phyloP scores from a whole-genome alignment of 371 early-diverging fungal genomes.

The Apophysomyces elegans region DNA sequence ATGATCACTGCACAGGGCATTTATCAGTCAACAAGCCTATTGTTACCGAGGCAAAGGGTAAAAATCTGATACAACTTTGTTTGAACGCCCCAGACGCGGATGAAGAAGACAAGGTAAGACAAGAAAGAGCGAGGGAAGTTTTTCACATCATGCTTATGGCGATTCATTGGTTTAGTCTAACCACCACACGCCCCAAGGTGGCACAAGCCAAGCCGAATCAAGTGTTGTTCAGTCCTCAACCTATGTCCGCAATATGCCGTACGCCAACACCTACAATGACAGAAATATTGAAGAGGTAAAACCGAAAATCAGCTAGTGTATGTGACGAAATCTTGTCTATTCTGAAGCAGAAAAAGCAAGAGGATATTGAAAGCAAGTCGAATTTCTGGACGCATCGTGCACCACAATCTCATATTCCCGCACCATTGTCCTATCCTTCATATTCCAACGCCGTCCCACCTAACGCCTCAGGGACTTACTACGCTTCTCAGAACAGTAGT shows the following conservation, averaged over 20 bases:
- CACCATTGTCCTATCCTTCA: neutral
- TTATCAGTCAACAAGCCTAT: conserved; percentile 58
- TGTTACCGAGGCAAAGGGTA: conserved; percentile 91
- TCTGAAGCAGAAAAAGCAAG: neutral
- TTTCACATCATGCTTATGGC: neutral
- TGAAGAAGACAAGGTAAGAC: conserved; percentile 1
- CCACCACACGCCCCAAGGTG: neutral
- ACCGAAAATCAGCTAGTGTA: too few species aligned
- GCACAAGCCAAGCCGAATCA: neutral
- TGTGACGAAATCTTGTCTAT: neutral
- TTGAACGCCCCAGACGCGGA: conserved; percentile 80
- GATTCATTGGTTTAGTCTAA: conserved; percentile 1
- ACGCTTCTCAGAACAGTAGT: neutral
- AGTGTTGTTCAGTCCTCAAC: neutral
- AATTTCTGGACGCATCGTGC: too few species aligned
- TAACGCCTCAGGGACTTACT: neutral
- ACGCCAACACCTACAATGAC: neutral
- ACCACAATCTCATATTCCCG: too few species aligned
- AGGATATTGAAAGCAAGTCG: too few species aligned
- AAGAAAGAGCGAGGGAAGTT: neutral
- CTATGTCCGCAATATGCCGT: neutral
- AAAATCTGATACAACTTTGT: conserved; percentile 92
- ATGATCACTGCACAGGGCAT: neutral
- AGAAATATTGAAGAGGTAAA: neutral
- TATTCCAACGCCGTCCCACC: neutral